Evolutionary conservation across 371 early-diverging fungal genomes (phyloP).

Genomic region (Saksenaea oblongispora): DNA sequence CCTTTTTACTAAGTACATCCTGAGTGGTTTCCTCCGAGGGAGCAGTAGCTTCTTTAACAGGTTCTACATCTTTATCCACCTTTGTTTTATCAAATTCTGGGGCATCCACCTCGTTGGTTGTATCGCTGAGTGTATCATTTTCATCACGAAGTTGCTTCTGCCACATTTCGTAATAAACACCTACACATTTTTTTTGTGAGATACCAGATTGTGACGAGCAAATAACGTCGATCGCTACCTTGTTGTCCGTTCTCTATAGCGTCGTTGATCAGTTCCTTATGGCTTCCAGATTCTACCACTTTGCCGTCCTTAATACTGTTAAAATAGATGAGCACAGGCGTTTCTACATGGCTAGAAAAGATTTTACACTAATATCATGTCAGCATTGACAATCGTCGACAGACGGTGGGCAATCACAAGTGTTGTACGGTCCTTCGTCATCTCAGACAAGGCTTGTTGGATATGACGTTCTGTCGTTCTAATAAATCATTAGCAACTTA

Average conservation of each 20-base stretch:
- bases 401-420: conserved; percentile 95
- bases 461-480: conserved; percentile 81
- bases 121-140: background rate
- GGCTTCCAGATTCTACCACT: conserved; percentile 88
- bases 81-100: background rate
- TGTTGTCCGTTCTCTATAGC: conserved; percentile 16
- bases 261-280: conserved; percentile 73
- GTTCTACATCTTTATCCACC: background rate
- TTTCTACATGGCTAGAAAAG: background rate
- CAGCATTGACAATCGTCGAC: conserved; percentile 80
- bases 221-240: conserved; percentile 11
- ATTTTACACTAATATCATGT: conserved; percentile 67
- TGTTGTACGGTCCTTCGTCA: conserved; percentile 86
- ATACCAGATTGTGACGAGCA: background rate
- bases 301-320: conserved; percentile 68
- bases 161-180: conserved; percentile 88
- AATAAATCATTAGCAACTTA: background rate
- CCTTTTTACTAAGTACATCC: background rate
- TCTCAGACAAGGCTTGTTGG: conserved; percentile 64
- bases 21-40: background rate
- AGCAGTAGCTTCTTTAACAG: background rate
- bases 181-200: conserved; percentile 13
- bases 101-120: background rate
- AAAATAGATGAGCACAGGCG: background rate
- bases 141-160: conserved; percentile 84